These are phyloP conservation scores for Trichodelitschia bisporula DNA, from an alignment of 495 filamentous ascomycete species.

Conservation along the genomic window DNA sequence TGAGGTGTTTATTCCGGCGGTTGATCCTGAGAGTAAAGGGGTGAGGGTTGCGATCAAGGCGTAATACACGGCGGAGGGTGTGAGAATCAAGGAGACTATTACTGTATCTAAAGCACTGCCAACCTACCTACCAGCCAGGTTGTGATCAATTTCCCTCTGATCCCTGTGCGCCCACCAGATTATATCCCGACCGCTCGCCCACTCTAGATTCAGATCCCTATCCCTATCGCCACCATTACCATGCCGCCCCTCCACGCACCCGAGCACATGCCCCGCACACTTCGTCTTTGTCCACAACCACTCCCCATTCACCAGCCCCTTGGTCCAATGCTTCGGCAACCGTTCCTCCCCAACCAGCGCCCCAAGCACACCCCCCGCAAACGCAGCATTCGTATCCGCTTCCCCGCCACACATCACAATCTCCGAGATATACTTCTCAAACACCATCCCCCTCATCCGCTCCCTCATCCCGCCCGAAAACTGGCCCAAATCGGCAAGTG, in stretches of 20 bases:
- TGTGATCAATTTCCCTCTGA: too few relatives aligned
- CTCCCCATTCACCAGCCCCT: background rate
- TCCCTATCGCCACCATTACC: too few relatives aligned
- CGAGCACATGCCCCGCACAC: too few relatives aligned
- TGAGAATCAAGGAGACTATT: too few relatives aligned
- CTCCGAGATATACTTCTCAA: background rate
- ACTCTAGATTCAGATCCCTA: too few relatives aligned
- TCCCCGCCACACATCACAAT: background rate
- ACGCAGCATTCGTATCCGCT: background rate
- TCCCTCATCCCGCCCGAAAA: background rate
- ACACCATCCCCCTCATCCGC: background rate
- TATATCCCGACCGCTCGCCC: too few relatives aligned
- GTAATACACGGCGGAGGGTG: too few relatives aligned
- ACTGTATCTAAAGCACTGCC: too few relatives aligned
- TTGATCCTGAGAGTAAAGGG: background rate
- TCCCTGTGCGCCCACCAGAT: too few relatives aligned
- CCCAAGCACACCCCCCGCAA: background rate
- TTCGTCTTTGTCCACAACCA: background rate
- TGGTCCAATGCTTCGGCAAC: background rate
- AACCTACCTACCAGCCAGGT: too few relatives aligned
- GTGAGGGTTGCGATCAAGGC: too few relatives aligned
- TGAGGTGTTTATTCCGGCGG: slow-evolving; percentile 10
- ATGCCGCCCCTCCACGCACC: too few relatives aligned
- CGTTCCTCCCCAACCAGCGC: background rate
- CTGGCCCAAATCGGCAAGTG: background rate